phyloP scores from a whole-genome alignment of 257 asterid genomes.

The Fraxinus quadrangulata region DNA sequence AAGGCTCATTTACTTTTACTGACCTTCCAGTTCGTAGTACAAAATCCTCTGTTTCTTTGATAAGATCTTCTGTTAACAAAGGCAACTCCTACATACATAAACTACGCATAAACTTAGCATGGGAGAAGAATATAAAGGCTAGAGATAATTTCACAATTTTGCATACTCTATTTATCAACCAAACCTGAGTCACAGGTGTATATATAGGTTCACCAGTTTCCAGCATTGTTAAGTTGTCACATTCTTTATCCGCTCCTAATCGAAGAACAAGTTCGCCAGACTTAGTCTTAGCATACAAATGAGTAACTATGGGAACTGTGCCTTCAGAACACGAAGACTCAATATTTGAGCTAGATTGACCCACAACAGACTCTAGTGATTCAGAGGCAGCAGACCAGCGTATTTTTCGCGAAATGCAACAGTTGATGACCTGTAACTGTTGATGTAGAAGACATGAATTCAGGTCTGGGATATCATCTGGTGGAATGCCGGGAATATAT shows the following conservation, averaged over 20 bases:
- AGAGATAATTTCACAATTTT: constrained; percentile 19
- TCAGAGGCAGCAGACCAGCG: constrained; percentile 77
- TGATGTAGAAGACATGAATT: constrained; percentile 90
- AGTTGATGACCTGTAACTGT: constrained; percentile 94
- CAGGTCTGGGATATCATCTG: constrained; percentile 80
- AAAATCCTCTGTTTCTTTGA: constrained; percentile 97
- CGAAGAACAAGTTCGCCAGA: constrained; percentile 82
- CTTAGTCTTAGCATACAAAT: constrained; percentile 67
- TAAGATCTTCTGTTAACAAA: constrained; percentile 88
- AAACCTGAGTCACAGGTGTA: constrained; percentile 91
- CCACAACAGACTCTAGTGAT: constrained; percentile 63
- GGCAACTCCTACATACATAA: constrained; percentile 74
- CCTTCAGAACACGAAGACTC: constrained; percentile 50
- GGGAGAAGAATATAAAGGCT: constrained; percentile 8
- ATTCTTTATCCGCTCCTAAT: constrained; percentile 78
- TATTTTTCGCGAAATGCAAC: constrained; percentile 89
- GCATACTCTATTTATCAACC: constrained; percentile 30
- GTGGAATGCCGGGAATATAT: constrained; percentile 93
- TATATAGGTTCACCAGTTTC: constrained; percentile 94
- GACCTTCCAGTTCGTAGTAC: constrained; percentile 97
- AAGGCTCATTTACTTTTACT: constrained; percentile 31
- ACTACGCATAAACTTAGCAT: constrained; percentile 28
- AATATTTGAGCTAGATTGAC: constrained; percentile 48
- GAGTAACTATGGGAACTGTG: constrained; percentile 39
- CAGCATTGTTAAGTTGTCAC: constrained; percentile 72